These are phyloP conservation scores for Nakazawaea ishiwadae DNA, from an alignment of 805 yeast genomes.

Conservation along the genomic window DNA sequence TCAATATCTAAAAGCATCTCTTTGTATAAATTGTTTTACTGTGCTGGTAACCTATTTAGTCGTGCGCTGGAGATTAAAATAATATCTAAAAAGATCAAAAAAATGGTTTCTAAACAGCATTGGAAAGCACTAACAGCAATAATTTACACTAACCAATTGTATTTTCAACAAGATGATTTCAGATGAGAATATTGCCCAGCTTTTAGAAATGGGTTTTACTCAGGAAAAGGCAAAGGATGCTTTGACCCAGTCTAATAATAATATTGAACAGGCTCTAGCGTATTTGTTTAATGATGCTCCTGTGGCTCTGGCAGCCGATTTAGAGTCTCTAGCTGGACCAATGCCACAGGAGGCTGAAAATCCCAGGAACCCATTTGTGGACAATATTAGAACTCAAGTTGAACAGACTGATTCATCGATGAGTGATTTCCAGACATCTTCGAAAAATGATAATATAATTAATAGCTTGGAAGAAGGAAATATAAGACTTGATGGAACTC, in stretches of 20 bases:
- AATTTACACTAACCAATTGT: too few species aligned
- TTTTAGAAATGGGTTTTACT: constrained; percentile 35
- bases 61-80: too few species aligned
- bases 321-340: constrained; percentile 11
- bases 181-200: constrained; percentile 11
- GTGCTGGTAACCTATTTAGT: too few species aligned
- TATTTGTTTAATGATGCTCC: constrained; percentile 29
- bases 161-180: too few species aligned
- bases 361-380: not conserved
- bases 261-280: constrained; percentile 29
- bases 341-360: not conserved
- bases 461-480: too few species aligned
- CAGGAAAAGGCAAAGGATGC: constrained; percentile 35
- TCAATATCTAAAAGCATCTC: too few species aligned
- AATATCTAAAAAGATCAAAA: too few species aligned
- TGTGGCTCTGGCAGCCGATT: constrained; percentile 1
- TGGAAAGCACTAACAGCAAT: too few species aligned
- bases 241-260: constrained; percentile 24
- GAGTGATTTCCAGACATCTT: constrained; percentile 13
- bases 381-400: constrained; percentile 5
- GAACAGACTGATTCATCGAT: constrained; percentile 11
- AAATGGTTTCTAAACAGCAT: too few species aligned
- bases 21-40: too few species aligned
- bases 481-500: too few species aligned
- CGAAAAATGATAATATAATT: constrained; percentile 15